Evolutionary conservation across 805 yeast species (phyloP).

Genomic region (Lipomyces anomalus): DNA sequence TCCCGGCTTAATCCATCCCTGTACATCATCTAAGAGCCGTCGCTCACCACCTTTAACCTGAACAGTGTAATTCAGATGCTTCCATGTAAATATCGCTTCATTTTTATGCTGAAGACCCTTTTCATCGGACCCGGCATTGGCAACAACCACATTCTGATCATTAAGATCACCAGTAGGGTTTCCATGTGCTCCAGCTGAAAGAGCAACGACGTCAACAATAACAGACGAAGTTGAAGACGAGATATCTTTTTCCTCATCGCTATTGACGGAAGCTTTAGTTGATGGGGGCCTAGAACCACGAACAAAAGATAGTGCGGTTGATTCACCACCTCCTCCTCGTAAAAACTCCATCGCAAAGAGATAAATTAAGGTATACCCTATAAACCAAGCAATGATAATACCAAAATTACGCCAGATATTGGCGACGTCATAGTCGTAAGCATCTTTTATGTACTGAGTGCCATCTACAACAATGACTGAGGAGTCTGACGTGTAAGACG

Average conservation of each 20-base stretch:
- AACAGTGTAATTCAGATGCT: conserved; percentile 52
- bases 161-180: conserved; percentile 21
- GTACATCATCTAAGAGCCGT: conserved; percentile 43
- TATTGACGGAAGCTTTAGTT: not conserved
- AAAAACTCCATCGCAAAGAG: conserved; percentile 33
- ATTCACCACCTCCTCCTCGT: conserved; percentile 33
- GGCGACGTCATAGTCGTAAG: conserved; percentile 47
- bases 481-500: conserved; percentile 52
- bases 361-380: conserved; percentile 35
- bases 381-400: conserved; percentile 48
- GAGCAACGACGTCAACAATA: conserved; percentile 29
- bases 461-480: conserved; percentile 45
- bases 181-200: conserved; percentile 6
- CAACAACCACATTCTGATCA: conserved; percentile 37
- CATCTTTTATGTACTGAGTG: conserved; percentile 45
- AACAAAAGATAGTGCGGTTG: conserved; percentile 25
- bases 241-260: conserved; percentile 36
- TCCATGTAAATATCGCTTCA: conserved; percentile 56
- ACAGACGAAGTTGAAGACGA: conserved; percentile 33
- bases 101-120: conserved; percentile 27
- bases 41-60: conserved; percentile 38
- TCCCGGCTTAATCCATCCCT: conserved; percentile 77
- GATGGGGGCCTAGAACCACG: not conserved
- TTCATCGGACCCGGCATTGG: conserved; percentile 21
- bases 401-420: conserved; percentile 84